These are phyloP conservation scores for Pseudognaphalium luteoalbum DNA, from an alignment of 129 eudicot genomes.

Conservation along the genomic window DNA sequence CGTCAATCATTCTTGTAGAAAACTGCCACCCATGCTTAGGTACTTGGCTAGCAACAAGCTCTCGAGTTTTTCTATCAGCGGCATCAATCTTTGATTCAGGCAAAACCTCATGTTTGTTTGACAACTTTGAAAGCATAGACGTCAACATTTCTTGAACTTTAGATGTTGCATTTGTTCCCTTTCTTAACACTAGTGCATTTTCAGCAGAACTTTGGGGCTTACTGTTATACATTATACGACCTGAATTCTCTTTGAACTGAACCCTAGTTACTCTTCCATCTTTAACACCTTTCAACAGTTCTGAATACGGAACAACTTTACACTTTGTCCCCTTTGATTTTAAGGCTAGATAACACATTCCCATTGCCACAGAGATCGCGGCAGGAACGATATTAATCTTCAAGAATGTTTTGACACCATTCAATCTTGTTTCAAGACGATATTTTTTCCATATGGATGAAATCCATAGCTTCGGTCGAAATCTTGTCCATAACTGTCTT, in stretches of 20 bases:
- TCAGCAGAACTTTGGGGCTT: constrained; percentile 6
- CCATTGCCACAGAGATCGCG: constrained; percentile 35
- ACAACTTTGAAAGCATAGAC: constrained; percentile 17
- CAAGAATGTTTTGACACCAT: constrained; percentile 31
- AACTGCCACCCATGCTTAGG: constrained; percentile 35
- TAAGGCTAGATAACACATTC: constrained; percentile 30
- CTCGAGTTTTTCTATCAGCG: constrained; percentile 3
- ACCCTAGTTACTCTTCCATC: constrained; percentile 43
- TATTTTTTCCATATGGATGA: constrained; percentile 30
- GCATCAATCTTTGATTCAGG: constrained; percentile 1
- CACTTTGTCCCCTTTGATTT: constrained; percentile 31
- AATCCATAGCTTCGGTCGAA: constrained; percentile 41
- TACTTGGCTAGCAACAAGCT: constrained; percentile 19
- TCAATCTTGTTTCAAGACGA: constrained; percentile 24
- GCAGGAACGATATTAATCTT: constrained; percentile 33
- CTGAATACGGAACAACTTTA: constrained; percentile 39
- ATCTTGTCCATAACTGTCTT: constrained; percentile 31
- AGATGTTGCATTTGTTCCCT: not conserved
- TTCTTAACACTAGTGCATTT: not conserved
- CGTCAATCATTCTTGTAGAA: constrained; percentile 35
- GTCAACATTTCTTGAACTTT: constrained; percentile 23
- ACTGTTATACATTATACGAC: constrained; percentile 38
- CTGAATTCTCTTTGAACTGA: constrained; percentile 43
- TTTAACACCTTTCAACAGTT: constrained; percentile 37
- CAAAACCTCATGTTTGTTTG: constrained; percentile 15